Conservation (phyloP, 352 stramenopile genomes). For the Phytophthora pistaciae region DNA sequence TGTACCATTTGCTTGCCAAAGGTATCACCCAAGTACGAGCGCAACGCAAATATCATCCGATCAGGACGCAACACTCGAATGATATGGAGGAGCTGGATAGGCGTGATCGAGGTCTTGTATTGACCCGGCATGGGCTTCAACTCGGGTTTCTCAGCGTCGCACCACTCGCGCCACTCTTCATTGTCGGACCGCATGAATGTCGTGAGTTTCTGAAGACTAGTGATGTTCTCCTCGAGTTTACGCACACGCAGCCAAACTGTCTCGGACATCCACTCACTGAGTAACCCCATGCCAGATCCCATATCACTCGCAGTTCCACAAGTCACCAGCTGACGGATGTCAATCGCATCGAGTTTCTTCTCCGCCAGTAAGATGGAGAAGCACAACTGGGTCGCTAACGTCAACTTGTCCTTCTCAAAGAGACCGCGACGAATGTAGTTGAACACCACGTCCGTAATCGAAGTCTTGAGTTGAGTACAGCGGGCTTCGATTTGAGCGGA, state of each 20-base stretch:
- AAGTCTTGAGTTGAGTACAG: constrained; percentile 65
- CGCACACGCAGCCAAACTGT: constrained; percentile 92
- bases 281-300: constrained; percentile 83
- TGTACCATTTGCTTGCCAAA: constrained; percentile 75
- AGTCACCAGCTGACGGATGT: constrained; percentile 86
- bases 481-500: constrained; percentile 59
- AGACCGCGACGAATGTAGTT: constrained; percentile 95
- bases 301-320: constrained; percentile 50
- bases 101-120: constrained; percentile 52
- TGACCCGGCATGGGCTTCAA: constrained; percentile 90
- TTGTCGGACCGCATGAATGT: constrained; percentile 95
- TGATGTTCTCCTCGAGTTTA: constrained; percentile 88
- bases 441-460: constrained; percentile 92
- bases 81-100: constrained; percentile 80
- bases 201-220: constrained; percentile 92
- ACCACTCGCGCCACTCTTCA: constrained; percentile 97
- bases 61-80: constrained; percentile 87
- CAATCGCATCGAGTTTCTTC: constrained; percentile 54
- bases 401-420: constrained; percentile 95
- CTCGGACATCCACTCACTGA: constrained; percentile 94
- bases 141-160: constrained; percentile 93
- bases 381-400: constrained; percentile 92
- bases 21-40: constrained; percentile 65
- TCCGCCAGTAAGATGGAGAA: constrained; percentile 92
- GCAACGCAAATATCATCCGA: constrained; percentile 78